Evolutionary conservation across 306 rosid species (phyloP).

Genomic region (Ziziphus jujuba): DNA sequence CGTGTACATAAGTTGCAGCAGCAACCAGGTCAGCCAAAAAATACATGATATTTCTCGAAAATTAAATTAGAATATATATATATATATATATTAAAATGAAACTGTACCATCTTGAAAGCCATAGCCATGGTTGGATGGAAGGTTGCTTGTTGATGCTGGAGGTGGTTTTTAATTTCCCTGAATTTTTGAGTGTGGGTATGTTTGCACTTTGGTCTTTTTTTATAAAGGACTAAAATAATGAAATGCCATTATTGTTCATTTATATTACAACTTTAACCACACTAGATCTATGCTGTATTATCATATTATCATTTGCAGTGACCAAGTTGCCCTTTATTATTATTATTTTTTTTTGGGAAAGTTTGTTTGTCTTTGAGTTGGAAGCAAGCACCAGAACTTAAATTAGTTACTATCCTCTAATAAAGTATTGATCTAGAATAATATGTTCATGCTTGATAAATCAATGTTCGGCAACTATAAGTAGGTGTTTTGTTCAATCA

Average conservation of each 20-base stretch:
- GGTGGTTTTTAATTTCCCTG: conserved; percentile 8
- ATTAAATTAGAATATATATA: background rate
- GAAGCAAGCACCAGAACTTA: conserved; percentile 13
- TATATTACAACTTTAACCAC: conserved; percentile 30
- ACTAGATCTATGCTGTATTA: conserved; percentile 15
- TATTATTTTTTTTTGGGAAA: background rate
- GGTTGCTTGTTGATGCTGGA: background rate
- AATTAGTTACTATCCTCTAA: conserved; percentile 15
- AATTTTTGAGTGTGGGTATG: conserved; percentile 8
- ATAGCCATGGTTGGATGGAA: conserved; percentile 78
- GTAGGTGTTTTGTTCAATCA: no score
- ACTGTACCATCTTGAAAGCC: conserved; percentile 97
- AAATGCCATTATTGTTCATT: conserved; percentile 22
- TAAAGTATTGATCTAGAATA: background rate
- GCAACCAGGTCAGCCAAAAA: background rate
- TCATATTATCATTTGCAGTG: conserved; percentile 1
- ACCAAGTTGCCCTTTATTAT: conserved; percentile 22
- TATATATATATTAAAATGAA: background rate
- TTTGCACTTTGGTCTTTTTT: conserved; percentile 15
- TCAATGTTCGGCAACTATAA: no score
- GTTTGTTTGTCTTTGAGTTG: conserved; percentile 21
- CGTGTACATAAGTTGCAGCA: no score
- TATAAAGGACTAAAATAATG: conserved; percentile 19
- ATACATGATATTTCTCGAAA: background rate
- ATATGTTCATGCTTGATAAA: background rate